Percentiles rank a stretch among this genome's conserved stretches.
These are phyloP conservation scores for Botryotinia calthae DNA, from an alignment of 2,329 filamentous ascomycete species.

Conservation along the genomic window DNA sequence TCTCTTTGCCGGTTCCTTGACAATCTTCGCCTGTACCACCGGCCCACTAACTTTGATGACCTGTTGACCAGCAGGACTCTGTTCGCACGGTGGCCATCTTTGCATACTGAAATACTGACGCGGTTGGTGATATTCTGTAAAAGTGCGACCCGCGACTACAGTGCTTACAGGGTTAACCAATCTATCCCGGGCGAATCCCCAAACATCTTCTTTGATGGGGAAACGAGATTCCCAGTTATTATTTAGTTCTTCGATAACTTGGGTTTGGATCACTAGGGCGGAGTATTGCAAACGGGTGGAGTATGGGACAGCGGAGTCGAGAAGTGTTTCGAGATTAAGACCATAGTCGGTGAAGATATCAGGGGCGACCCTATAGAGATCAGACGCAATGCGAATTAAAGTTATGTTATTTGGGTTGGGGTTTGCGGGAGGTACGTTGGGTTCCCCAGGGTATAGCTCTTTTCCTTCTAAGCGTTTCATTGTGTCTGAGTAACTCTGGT, in stretches of 20 bases:
- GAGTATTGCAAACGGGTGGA: neutral
- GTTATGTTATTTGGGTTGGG: slow-evolving; percentile 14
- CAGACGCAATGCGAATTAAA: slow-evolving; percentile 25
- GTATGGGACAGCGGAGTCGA: slow-evolving; percentile 8
- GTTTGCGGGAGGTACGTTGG: neutral
- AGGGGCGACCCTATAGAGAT: slow-evolving; percentile 28
- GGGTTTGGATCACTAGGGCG: slow-evolving; percentile 20
- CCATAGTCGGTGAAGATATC: slow-evolving; percentile 26
- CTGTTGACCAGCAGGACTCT: slow-evolving; percentile 23
- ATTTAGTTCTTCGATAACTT: slow-evolving; percentile 34
- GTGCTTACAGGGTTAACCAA: neutral
- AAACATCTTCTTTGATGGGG: slow-evolving; percentile 33
- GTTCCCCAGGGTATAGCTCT: neutral
- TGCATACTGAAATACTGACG: slow-evolving; percentile 30
- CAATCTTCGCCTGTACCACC: slow-evolving; percentile 8
- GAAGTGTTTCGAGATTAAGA: slow-evolving; percentile 3
- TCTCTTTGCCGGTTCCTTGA: neutral
- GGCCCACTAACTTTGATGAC: slow-evolving; percentile 26
- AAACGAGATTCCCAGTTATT: slow-evolving; percentile 35
- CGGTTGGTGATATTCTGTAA: neutral
- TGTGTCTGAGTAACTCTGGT: neutral
- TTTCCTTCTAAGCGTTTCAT: slow-evolving; percentile 4
- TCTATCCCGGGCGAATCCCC: slow-evolving; percentile 32
- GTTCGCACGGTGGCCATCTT: slow-evolving; percentile 29
- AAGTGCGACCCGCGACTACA: neutral